Evolutionary conservation across 2,329 filamentous ascomycete species (phyloP).

Genomic region (Cladosporium velox): DNA sequence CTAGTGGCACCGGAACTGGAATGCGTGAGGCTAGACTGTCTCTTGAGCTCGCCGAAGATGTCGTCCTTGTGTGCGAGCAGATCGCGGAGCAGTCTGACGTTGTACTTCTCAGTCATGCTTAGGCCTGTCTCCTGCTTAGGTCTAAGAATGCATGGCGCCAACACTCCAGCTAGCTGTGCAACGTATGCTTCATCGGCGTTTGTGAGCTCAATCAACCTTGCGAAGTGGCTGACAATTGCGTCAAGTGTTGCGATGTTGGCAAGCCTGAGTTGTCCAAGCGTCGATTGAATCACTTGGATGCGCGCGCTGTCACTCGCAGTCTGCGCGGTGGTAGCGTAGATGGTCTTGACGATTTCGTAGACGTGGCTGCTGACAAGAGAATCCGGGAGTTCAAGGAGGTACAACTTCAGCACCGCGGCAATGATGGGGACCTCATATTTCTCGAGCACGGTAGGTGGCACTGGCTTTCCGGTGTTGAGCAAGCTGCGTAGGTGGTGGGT

Average conservation of each 20-base stretch:
- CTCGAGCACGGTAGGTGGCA: slow-evolving; percentile 73
- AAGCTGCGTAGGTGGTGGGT: slow-evolving; percentile 80
- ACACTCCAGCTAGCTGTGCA: slow-evolving; percentile 67
- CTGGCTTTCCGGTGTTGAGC: slow-evolving; percentile 83
- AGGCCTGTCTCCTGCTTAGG: slow-evolving; percentile 85
- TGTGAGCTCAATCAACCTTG: slow-evolving; percentile 91
- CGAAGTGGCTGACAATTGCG: slow-evolving; percentile 97
- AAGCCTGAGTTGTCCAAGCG: slow-evolving; percentile 87
- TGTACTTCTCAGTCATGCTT: slow-evolving; percentile 93
- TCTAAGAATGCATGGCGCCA: slow-evolving; percentile 85
- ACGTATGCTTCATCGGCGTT: slow-evolving; percentile 91
- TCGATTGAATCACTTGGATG: slow-evolving; percentile 90
- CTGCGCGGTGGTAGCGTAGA: slow-evolving; percentile 80
- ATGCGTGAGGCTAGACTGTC: slow-evolving; percentile 72
- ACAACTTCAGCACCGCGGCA: slow-evolving; percentile 88
- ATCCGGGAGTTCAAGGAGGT: slow-evolving; percentile 92
- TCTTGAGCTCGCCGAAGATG: slow-evolving; percentile 95
- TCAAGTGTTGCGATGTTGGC: slow-evolving; percentile 99
- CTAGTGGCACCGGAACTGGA: slow-evolving; percentile 60
- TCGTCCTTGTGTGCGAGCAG: slow-evolving; percentile 91
- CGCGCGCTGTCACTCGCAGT: slow-evolving; percentile 77
- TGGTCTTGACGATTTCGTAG: slow-evolving; percentile 97
- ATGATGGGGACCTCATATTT: slow-evolving; percentile 94
- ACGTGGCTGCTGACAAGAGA: slow-evolving; percentile 98
- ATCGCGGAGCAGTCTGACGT: slow-evolving; percentile 85